Conservation (phyloP, 768 basidiomycete genomes). For the Rhizopogon vulgaris region DNA sequence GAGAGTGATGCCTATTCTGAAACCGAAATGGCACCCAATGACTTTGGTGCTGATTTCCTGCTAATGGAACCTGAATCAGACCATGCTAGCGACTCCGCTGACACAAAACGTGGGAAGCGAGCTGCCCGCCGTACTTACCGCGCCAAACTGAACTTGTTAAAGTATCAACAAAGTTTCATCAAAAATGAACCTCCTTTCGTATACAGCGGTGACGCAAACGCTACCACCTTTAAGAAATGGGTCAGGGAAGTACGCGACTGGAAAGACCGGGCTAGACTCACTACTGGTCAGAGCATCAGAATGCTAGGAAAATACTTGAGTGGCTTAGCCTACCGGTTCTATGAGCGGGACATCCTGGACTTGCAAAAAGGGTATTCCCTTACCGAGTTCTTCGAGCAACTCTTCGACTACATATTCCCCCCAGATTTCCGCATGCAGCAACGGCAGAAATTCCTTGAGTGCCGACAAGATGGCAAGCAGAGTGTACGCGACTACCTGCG, state of each 20-base stretch:
- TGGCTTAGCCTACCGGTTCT: slow-evolving; percentile 5
- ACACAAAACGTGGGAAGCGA: slow-evolving; percentile 3
- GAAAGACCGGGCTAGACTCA: slow-evolving; percentile 1
- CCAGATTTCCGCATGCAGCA: slow-evolving; percentile 11
- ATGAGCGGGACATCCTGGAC: slow-evolving; percentile 3
- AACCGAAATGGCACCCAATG: too few relatives aligned
- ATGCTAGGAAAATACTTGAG: not conserved
- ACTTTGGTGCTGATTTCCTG: too few relatives aligned
- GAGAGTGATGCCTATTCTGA: too few relatives aligned
- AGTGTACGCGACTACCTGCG: slow-evolving; percentile 7
- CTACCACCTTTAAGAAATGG: slow-evolving; percentile 6
- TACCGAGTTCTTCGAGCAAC: slow-evolving; percentile 2
- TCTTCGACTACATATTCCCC: slow-evolving; percentile 12
- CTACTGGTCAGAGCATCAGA: not conserved
- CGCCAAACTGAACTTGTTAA: slow-evolving; percentile 2
- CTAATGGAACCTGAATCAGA: too few relatives aligned
- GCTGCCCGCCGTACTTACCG: not conserved
- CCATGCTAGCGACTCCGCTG: not conserved
- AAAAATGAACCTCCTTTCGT: slow-evolving; percentile 7
- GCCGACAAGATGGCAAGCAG: slow-evolving; percentile 2
- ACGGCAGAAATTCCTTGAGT: slow-evolving; percentile 7
- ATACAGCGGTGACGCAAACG: slow-evolving; percentile 6
- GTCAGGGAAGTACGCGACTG: slow-evolving; percentile 2
- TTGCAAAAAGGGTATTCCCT: slow-evolving; percentile 5
- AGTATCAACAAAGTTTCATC: slow-evolving; percentile 9